Evolutionary conservation across 228 moss, liverwort and hornwort species (phyloP).

Genomic region (Sphagnum magellanicum): DNA sequence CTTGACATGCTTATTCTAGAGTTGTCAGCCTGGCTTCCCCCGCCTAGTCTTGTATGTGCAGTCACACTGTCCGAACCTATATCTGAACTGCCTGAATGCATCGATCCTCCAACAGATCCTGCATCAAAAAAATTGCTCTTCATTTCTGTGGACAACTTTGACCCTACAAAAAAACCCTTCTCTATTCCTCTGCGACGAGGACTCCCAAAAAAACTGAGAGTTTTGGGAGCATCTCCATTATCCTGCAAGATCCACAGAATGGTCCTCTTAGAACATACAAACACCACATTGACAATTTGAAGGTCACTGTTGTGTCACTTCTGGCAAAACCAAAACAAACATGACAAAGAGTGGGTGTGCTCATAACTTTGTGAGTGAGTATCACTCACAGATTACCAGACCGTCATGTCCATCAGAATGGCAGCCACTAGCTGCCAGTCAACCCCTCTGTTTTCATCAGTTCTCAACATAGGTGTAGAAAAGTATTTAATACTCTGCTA

Average conservation of each 20-base stretch:
- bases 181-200: constrained; percentile 63
- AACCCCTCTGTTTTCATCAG: no score
- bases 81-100: constrained; percentile 92
- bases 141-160: constrained; percentile 35
- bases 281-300: no score
- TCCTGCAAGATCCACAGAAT: constrained; percentile 41
- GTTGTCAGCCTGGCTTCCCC: constrained; percentile 58
- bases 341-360: no score
- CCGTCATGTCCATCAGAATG: no score
- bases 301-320: no score
- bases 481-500: no score
- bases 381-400: no score
- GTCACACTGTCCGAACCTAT: constrained; percentile 67
- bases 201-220: constrained; percentile 66
- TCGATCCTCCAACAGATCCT: constrained; percentile 73
- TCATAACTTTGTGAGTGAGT: no score
- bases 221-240: constrained; percentile 49
- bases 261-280: no score
- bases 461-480: no score
- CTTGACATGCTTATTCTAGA: constrained; percentile 98
- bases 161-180: constrained; percentile 41
- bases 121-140: constrained; percentile 50
- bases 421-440: no score
- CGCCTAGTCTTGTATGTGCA: constrained; percentile 50
- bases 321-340: no score